Base-by-base conservation (phyloP, 257 asterid genomes). In the Fraxinus pennsylvanica region DNA sequence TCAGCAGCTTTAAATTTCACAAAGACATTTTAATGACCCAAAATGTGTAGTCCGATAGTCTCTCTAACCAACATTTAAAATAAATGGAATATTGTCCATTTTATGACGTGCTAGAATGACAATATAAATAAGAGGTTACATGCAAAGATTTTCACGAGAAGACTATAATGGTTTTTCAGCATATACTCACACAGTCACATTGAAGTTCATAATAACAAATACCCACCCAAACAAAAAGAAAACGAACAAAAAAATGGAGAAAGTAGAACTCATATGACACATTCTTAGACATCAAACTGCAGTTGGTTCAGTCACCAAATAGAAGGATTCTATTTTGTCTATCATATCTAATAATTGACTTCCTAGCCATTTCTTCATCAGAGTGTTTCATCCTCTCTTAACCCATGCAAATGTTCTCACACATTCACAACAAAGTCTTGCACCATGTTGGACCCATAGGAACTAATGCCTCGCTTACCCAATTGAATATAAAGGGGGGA, bases 1-100 rank as follows among this genome's bases (percentile, higher is more conserved):
- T 75, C 30, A 68, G 76, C 36, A 15, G 21, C 59, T 47, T 47
- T 63, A 63, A 25, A 63, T 63, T 63, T 27, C 35, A 63, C 36
- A 4, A 0, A 21, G 15, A 10, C 21, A 25, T 21, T 22, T 61
- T 27, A 27, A 27, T 27, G 35, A 27, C 17, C 35, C 36, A 63
- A 27, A 63, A 27, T 63, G 69, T 25, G 69, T 63, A 3, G 32
- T 25, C 8, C 10, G 19, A 10, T 63, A 63, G 33, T 22, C 69
- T 63, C 69, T n/a, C 69, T 10, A 63, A 25, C 13, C 35, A 63
- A 63, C 69, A 63, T 63, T 63, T 9, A 17, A 1, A 57, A 57
- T 8, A n/a, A 57, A 57, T 57, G 66, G 29, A 10, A n/a, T 19
- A 19, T n/a, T 57, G 10, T 57, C 25, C 66, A 57, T 29, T 57